A percentile compares a stretch with the other conserved stretches of the same genome.
These are phyloP conservation scores for Geotrichum ghanense DNA, from an alignment of 805 yeast species.

Conservation along the genomic window DNA sequence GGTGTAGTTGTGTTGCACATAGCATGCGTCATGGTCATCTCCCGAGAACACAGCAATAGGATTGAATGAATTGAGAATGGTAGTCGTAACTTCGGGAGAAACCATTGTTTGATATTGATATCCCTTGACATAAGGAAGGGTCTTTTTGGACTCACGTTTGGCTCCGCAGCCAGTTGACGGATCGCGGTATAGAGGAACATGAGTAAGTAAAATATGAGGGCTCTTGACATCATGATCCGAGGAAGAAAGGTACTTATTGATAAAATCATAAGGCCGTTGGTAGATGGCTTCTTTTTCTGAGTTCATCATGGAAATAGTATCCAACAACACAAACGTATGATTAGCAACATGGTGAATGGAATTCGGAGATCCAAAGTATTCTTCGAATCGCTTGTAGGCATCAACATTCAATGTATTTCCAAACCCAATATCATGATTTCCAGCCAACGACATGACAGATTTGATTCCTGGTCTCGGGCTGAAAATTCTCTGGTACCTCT, in stretches of 20 bases:
- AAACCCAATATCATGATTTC: slow-evolving; percentile 95
- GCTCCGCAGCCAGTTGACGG: slow-evolving; percentile 60
- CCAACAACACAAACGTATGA: slow-evolving; percentile 67
- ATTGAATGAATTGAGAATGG: slow-evolving; percentile 42
- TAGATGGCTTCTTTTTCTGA: slow-evolving; percentile 34
- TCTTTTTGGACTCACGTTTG: slow-evolving; percentile 51
- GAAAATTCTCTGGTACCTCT: slow-evolving; percentile 58
- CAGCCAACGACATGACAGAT: slow-evolving; percentile 50
- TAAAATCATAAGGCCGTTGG: slow-evolving; percentile 39
- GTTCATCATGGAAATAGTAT: slow-evolving; percentile 73
- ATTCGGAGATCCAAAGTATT: slow-evolving; percentile 62
- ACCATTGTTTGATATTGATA: slow-evolving; percentile 86
- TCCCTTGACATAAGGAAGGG: slow-evolving; percentile 65
- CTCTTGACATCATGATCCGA: slow-evolving; percentile 9
- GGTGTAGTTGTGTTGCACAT: slow-evolving; percentile 43
- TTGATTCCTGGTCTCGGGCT: slow-evolving; percentile 38
- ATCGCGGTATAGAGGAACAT: slow-evolving; percentile 77
- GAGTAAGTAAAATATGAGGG: slow-evolving; percentile 67
- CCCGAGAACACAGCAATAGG: slow-evolving; percentile 78
- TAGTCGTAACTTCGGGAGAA: slow-evolving; percentile 44
- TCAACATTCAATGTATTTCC: slow-evolving; percentile 55
- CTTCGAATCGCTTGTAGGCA: slow-evolving; percentile 50
- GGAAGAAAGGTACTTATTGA: slow-evolving; percentile 28
- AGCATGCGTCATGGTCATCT: slow-evolving; percentile 96
- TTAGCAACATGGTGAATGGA: slow-evolving; percentile 46